phyloP scores from a whole-genome alignment of 306 rosid species.

The Vigna trinervia region DNA sequence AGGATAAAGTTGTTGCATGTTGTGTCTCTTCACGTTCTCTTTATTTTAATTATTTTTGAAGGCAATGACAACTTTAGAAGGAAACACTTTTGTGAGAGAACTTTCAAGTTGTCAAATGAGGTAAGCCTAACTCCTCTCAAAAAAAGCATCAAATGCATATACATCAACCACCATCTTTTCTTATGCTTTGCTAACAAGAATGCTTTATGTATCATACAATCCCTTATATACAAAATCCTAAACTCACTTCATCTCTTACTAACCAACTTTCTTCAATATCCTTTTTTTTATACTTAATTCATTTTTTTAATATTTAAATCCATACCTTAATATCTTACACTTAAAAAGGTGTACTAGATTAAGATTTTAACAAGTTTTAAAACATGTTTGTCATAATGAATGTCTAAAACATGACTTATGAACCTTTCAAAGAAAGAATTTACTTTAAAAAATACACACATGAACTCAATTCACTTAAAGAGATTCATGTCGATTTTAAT shows the following conservation, averaged over 20 bases:
- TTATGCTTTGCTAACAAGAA: background rate
- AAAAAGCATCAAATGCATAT: constrained; percentile 37
- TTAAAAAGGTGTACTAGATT: too few relatives aligned
- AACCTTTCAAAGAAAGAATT: too few relatives aligned
- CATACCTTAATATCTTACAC: too few relatives aligned
- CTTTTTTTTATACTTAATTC: too few relatives aligned
- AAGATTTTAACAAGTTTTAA: too few relatives aligned
- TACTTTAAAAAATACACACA: too few relatives aligned
- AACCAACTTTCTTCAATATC: too few relatives aligned
- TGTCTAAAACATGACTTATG: background rate
- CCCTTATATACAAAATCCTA: background rate
- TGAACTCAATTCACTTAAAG: too few relatives aligned
- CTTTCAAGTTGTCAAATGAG: constrained; percentile 64
- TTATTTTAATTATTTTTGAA: constrained; percentile 49
- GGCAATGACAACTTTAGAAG: constrained; percentile 54
- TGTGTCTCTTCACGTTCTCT: constrained; percentile 26
- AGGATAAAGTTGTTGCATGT: constrained; percentile 20
- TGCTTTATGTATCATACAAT: background rate
- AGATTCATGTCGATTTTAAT: too few relatives aligned
- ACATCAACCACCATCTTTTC: constrained; percentile 15
- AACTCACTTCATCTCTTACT: too few relatives aligned
- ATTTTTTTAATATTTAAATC: too few relatives aligned
- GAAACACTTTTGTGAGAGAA: constrained; percentile 51
- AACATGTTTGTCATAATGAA: background rate
- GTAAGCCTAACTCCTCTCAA: constrained; percentile 49